Base-by-base conservation (phyloP, 1,284 basidiomycete genomes). In the Cutaneotrichosporon sp. region DNA sequence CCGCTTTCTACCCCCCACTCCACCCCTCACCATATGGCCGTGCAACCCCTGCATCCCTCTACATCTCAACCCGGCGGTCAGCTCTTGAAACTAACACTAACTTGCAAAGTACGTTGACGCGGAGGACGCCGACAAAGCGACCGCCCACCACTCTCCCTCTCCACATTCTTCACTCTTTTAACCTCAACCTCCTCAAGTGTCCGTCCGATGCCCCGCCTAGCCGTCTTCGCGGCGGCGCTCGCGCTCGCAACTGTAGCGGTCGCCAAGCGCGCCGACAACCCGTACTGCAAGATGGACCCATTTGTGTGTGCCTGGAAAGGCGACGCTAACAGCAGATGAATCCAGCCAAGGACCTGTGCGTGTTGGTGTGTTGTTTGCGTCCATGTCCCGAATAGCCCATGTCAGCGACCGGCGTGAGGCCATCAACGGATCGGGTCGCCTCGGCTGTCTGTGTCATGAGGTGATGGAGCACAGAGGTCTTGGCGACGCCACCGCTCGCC, bases 241-340 rank as follows among this genome's bases (percentile, higher is more conserved):
- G 36, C 56, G 42, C 22, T 51, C 47, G 36, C 49, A 1, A 11
- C 49, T 14, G 26, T 53, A 0, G 34, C 31, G 7, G 51, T 34
- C 36, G 58, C 51, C 8, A n/a, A 30, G 18, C 38, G 56, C 16
- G 21, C 47, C 42, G 47, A 57, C 13, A 62, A 62, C 55, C 55
- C 64, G 11, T 60, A 47, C 22, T 65, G 64, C 55, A 38, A 18
- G 10, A 49, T 51, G 36, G 64, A 65, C 53, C 61, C 61, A 16
- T 26, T 31, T 9, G 62, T 63, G 32, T 21, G 62, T 53, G 11
- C n/a, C 22, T 40, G 26, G 10, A 16, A 31, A 4, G 30, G 22
- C 18, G 3, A 21, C 5, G 22, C 61, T 58, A 30, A 62, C 56
- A n/a, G 46, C 7, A 42, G 22, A 36, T 62, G 38, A 61, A 65